Evolutionary conservation across 768 basidiomycete species (phyloP), one percentile per base, ranked within the genome.

Genomic region (Pholiota molesta): DNA sequence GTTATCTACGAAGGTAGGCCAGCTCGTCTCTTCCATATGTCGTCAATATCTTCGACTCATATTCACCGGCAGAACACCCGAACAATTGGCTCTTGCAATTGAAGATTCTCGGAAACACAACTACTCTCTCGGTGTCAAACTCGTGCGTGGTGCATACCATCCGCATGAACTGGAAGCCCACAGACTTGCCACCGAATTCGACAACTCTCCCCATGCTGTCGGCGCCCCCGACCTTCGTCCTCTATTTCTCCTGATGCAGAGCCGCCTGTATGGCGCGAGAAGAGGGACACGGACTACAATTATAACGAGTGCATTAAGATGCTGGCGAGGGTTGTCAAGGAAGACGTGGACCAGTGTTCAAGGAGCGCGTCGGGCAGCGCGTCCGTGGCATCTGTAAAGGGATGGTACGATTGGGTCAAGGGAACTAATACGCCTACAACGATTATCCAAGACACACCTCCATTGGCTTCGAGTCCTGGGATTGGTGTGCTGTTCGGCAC

Each of bases 131-230:
- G 95, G 95, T 10, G 87, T 94, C 59, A 98, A 97, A 74, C 89
- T 98, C 52, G 95, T 97, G 31, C 86, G 95, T 23, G 95, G 95
- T 0, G 95, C 95, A 2, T 98, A 98, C 73, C 93, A 95, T 69
- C 81, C 86, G 0, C 84, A 91, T 60, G 95, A 97, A 69, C 64
- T 83, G 28, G 76, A 81, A 5, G 86, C 86, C 1, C 81, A 86
- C 62, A 64, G 67, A 13, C 66, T 75, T 37, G 65, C 58, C 14
- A 39, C 55, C 21, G 60, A 56, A 8, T 61, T 59, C 39, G 55
- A 61, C 42, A 62, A 62, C 21, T 44, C 42, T 8, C n/a, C 42
- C 8, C 42, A 19, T n/a, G 4, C 17, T 44, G n/a, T 21, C 16
- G 58, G 33, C 49, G 53, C 31, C 23, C 13, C 35, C 56, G 26